Evolutionary conservation across 1,284 basidiomycete species (phyloP), one percentile per base, ranked within the genome.

Genomic region (Takashimella koratensis): DNA sequence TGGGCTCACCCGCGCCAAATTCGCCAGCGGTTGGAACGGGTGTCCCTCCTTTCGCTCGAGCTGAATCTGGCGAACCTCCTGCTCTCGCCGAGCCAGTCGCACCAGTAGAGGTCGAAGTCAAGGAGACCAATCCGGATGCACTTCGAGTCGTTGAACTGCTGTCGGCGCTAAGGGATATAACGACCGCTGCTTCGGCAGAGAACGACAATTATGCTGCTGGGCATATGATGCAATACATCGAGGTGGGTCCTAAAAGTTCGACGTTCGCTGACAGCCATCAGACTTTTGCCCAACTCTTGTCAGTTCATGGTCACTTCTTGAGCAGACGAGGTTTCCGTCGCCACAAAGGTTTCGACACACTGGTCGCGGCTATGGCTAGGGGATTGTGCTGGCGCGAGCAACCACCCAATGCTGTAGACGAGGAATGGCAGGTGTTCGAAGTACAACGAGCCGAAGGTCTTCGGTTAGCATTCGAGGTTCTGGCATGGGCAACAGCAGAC

Each of bases 391-490:
- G 64, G 63, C 52, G 53, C 10, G 12, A 49, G 26, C 52, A 48
- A 3, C 56, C 56, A 4, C 54, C 51, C 16, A 43, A 49, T 13
- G 47, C 47, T 6, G 44, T 42, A 16, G 60, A 63, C 10, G 70
- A 70, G 20, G 64, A 68, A 46, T 59, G 60, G 55, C 65, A 70
- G 45, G 70, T 74, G 4, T 47, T 58, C 23, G 71, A 74, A 51
- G 70, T 73, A 20, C 71, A 72, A 60, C 56, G 68, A 16, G 61
- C 61, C 44, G 73, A 74, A 50, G 73, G 68, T 8, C 50, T 69
- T 20, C 50, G 73, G 13, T 48, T 73, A 20, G 65, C 56, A 23
- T 60, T 74, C 21, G 70, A 73, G 49, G 60, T 65, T 3, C 52
- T 73, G 20, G 65, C 59, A 3, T 72, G 68, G 70, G 68, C 65